Evolutionary conservation across 495 filamentous ascomycete genomes (phyloP), one percentile per base, ranked within the genome.

Genomic region (Trichoderma erinaceum): DNA sequence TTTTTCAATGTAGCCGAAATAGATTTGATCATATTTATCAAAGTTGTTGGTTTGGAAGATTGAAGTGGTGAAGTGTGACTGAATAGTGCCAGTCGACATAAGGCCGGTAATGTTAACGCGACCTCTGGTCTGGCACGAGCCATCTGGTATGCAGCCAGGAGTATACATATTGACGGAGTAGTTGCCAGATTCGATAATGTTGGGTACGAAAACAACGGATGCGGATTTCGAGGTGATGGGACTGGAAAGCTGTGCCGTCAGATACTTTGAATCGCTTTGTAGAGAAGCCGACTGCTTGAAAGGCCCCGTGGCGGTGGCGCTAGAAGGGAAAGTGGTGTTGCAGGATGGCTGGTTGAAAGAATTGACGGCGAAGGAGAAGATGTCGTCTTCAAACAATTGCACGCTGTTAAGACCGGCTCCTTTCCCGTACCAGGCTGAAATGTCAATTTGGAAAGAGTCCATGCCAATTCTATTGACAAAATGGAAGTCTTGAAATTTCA

Each of bases 11-110:
- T 84, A 85, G 10, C 93, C 96, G 68, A 86, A 87, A 75, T 93
- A 97, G 68, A 98, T 86, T 67, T 88, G 86, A 73, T 98, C 96
- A 70, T 95, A 97, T 77, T 98, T 99, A 79, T 97, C 92, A 73
- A 88, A 92, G 70, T 92, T 79, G 77, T 98, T 98, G 21, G 92
- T 97, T 79, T 99, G 96, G 74, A 83, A 94, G 15, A 96, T 83
- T 78, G 35, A 84, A 77, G 67, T 79, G 67, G 78, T 77, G 56
- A 82, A 78, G 11, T 80, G 75, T 27, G 74, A 74, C 50, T 77
- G 79, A 41, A 84, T 81, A 18, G 69, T 74, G 41, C 80, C 82
- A 41, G 79, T 82, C 2, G 84, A 81, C 75, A 92, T 86, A 21
- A 83, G 84, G 5, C 88, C 92, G 6, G 91, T 93, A 69, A 98